These are phyloP conservation scores for Naganishia onofrii DNA, from an alignment of 768 basidiomycete species.

Conservation along the genomic window DNA sequence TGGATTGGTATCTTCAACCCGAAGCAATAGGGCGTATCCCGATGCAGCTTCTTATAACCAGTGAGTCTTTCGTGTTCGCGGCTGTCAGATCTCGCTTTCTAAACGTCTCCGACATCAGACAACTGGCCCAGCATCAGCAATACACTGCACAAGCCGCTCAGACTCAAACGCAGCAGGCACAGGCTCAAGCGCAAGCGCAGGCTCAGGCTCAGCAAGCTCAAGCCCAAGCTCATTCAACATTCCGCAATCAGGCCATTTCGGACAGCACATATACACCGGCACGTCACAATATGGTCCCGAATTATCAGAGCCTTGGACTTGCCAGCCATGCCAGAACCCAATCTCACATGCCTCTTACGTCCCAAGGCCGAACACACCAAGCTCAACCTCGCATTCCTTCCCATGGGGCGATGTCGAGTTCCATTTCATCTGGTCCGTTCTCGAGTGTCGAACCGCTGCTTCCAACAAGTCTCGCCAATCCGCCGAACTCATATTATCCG, in stretches of 20 bases:
- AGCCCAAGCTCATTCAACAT: slow-evolving; percentile 35
- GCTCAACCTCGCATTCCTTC: slow-evolving; percentile 47
- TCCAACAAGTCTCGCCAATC: slow-evolving; percentile 52
- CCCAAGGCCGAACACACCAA: slow-evolving; percentile 32
- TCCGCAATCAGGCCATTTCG: slow-evolving; percentile 10
- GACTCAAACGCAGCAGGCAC: slow-evolving; percentile 23
- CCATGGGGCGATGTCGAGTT: slow-evolving; percentile 24
- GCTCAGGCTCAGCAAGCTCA: slow-evolving; percentile 33
- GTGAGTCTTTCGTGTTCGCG: not conserved
- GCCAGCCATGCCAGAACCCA: slow-evolving; percentile 17
- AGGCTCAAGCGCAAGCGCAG: slow-evolving; percentile 31
- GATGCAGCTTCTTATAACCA: slow-evolving; percentile 94
- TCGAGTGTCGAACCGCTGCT: slow-evolving; percentile 11
- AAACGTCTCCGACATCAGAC: slow-evolving; percentile 45
- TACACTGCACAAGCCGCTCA: slow-evolving; percentile 62
- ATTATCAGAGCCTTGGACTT: slow-evolving; percentile 11
- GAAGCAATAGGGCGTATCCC: slow-evolving; percentile 57
- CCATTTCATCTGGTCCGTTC: slow-evolving; percentile 27
- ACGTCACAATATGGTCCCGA: slow-evolving; percentile 11
- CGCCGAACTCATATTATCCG: slow-evolving; percentile 64
- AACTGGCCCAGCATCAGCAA: slow-evolving; percentile 87
- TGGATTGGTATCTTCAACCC: slow-evolving; percentile 53
- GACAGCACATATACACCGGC: slow-evolving; percentile 9
- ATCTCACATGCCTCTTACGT: slow-evolving; percentile 28
- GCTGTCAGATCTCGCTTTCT: not conserved